Evolutionary conservation across 495 filamentous ascomycete species (phyloP), one percentile per base, ranked within the genome.

Genomic region (Opeltia flavorubescens): DNA sequence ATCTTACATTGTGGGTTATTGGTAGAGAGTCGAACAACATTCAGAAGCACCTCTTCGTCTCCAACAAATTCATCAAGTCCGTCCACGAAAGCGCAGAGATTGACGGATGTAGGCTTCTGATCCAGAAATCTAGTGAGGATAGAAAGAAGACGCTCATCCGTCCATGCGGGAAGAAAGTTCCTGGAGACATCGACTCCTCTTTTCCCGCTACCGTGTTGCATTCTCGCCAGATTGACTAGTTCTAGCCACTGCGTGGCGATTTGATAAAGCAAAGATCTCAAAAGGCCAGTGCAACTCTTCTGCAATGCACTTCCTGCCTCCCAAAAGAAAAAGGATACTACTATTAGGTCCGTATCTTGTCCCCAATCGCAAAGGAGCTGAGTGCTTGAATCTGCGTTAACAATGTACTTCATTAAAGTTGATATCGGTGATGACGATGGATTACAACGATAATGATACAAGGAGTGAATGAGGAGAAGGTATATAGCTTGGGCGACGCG

Each of bases 301-400:
- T 71, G 64, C 25, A 67, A 36, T 2, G 35, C 17, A 2, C 20
- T 59, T 1, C 67, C 69, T 9, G 58, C 35, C 24, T 44, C 57
- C 66, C 67, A 75, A 49, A 72, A 76, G 53, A 66, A 75, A 50
- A 72, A 71, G 12, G 41, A 52, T 0, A 60, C 59, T 30, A 59
- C 28, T 2, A 62, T 44, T n/a, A 66, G 45, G 9, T 55, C 59
- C 57, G 55, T 54, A 6, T 27, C 46, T 1, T 40, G 51, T 26
- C 57, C 58, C 5, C 4, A 27, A 1, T 28, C 12, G 26, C 13
- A 5, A 4, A 67, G 0, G 29, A 5, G n/a, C 30, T 9, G 23
- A 63, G 43, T 20, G 46, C 18, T n/a, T 25, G 23, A 6, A 15
- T 47, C n/a, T 25, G 35, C 23, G 1, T 46, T 25, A 12, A 23